Evolutionary conservation across 768 basidiomycete species (phyloP).

Genomic region (Mycena belliarum): DNA sequence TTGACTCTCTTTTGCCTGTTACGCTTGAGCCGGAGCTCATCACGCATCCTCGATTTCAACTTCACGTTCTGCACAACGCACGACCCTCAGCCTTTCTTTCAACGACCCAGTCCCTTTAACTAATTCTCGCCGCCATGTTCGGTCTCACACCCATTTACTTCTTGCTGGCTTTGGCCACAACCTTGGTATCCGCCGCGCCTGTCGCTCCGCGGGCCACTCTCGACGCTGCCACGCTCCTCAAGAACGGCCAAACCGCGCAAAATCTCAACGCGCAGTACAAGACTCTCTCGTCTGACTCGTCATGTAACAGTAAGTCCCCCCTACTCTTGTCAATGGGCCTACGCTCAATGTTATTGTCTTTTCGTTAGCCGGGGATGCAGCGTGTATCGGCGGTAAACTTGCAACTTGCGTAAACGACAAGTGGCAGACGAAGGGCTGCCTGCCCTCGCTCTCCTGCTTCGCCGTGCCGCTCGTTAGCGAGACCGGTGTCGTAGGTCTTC

Average conservation of each 20-base stretch:
- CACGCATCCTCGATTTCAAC: not conserved
- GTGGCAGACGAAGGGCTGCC: slow-evolving; percentile 43
- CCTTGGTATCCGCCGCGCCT: slow-evolving; percentile 31
- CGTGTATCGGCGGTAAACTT: slow-evolving; percentile 43
- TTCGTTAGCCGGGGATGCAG: slow-evolving; percentile 40
- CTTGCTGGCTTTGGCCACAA: slow-evolving; percentile 26
- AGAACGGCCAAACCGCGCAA: slow-evolving; percentile 54
- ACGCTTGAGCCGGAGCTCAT: slow-evolving; percentile 30
- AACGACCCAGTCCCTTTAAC: not conserved
- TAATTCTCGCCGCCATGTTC: slow-evolving; percentile 12
- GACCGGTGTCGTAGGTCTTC: slow-evolving; percentile 45
- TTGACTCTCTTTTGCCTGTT: not conserved
- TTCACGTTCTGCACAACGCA: not conserved
- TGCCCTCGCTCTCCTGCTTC: slow-evolving; percentile 44
- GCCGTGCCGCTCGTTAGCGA: slow-evolving; percentile 47
- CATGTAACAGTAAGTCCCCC: slow-evolving; percentile 44
- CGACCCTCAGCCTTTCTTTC: slow-evolving; percentile 2
- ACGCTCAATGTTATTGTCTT: not conserved
- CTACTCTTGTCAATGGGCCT: not conserved
- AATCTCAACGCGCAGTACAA: slow-evolving; percentile 49
- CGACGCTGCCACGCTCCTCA: slow-evolving; percentile 42
- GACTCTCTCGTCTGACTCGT: slow-evolving; percentile 38
- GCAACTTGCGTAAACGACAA: slow-evolving; percentile 42
- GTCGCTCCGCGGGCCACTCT: slow-evolving; percentile 36
- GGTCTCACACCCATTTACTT: slow-evolving; percentile 25